Conservation (phyloP, 2,329 filamentous ascomycete genomes). For the Macrophomina pseudophaseolina region DNA sequence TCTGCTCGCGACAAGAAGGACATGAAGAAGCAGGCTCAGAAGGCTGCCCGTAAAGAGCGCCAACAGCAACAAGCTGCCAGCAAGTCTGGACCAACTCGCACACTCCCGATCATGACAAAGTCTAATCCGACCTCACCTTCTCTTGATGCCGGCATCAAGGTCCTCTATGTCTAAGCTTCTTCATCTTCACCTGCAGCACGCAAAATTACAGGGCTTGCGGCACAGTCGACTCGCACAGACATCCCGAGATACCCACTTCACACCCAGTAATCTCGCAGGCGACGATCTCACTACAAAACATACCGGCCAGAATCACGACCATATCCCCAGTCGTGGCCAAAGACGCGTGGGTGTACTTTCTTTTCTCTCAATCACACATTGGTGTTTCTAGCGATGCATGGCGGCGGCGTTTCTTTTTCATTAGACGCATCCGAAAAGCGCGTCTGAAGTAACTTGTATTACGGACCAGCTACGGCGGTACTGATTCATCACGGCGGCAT, state of each 20-base stretch:
- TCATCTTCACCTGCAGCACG: background rate
- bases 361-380: constrained; percentile 21
- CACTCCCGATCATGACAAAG: constrained; percentile 23
- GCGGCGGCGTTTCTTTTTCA: constrained; percentile 20
- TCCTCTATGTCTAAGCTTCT: constrained; percentile 18
- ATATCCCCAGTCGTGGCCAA: constrained; percentile 4
- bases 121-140: constrained; percentile 19
- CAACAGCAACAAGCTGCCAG: constrained; percentile 17
- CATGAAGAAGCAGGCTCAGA: constrained; percentile 49
- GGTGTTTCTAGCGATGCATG: constrained; percentile 25
- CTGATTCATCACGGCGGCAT: constrained; percentile 18
- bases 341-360: constrained; percentile 9
- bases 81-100: background rate
- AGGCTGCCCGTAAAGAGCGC: constrained; percentile 48
- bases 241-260: constrained; percentile 23
- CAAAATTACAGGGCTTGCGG: constrained; percentile 1
- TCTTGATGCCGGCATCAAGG: constrained; percentile 25
- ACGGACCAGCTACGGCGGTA: constrained; percentile 21
- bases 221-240: constrained; percentile 14
- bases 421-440: constrained; percentile 7
- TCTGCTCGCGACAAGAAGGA: constrained; percentile 45
- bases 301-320: background rate
- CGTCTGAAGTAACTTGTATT: constrained; percentile 19
- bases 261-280: constrained; percentile 20
- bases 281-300: constrained; percentile 14